Base-by-base conservation (phyloP, 805 yeast species). In the Myxozyma kluyveri region DNA sequence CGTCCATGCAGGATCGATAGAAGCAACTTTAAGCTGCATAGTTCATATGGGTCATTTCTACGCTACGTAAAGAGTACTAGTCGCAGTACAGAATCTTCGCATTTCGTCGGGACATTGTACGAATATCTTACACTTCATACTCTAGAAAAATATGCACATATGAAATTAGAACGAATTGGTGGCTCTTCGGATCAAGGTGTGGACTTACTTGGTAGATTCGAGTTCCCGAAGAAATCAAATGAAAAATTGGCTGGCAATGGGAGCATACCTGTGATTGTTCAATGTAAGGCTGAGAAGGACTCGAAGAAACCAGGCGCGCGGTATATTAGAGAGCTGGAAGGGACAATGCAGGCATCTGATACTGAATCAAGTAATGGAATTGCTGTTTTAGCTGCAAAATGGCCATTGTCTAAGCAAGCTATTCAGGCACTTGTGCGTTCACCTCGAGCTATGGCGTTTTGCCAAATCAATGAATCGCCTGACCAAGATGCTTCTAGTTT, bases 291-390 rank as follows among this genome's bases (percentile, higher is more conserved):
- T 45, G 12, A 63, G 41, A 33, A 65, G 47, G 18, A 76, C 65
- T 9, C 9, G 33, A 29, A 29, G 33, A 19, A 80, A 59, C 76
- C 83, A 73, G 41, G 83, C 76, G 65, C 82, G 75, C 33, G 46
- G 14, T 46, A 43, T 50, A 44, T 61, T 9, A 44, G 64, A n/a
- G 64, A 61, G 35, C 52, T 61, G 5, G 59, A 50, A 26, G 64
- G 64, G 37, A 52, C 57, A 14, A 39, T 47, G 2, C 12, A 9
- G 12, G 33, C 33, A 14, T 14, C 12, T 9, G 14, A 29, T 9
- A 9, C 33, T 29, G 33, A 9, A 29, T 9, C 12, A 9, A 19
- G 27, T 4, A 46, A 40, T 17, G 50, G 58, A 9, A 41, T 61
- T 6, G 63, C 61, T 2, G 31, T 60, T 10, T 52, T 60, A 18